Percentiles rank a stretch among this genome's conserved stretches.
phyloP scores from a whole-genome alignment of 139 green algal genomes.

The Asterochloris erici region DNA sequence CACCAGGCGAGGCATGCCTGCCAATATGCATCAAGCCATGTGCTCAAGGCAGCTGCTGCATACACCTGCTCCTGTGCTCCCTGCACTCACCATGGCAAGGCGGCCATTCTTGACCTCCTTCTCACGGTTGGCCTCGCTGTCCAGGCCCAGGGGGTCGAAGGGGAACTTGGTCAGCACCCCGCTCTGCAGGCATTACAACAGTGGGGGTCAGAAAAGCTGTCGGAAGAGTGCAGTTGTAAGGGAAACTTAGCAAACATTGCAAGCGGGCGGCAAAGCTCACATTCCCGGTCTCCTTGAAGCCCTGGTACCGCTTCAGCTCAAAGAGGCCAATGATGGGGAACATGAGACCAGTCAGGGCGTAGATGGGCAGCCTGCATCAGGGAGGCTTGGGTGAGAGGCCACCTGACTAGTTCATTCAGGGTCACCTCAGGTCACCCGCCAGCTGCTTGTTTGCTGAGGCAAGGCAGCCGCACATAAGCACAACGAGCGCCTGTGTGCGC shows the following conservation, averaged over 20 bases:
- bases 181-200: conserved; percentile 42
- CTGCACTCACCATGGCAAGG: conserved; percentile 77
- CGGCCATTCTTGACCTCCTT: conserved; percentile 98
- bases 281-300: conserved; percentile 68
- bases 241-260: background rate
- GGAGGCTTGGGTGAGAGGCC: too few species aligned
- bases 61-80: too few species aligned
- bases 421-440: too few species aligned
- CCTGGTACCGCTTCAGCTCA: conserved; percentile 85
- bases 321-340: conserved; percentile 73
- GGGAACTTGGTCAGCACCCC: conserved; percentile 84
- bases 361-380: conserved; percentile 51
- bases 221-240: background rate
- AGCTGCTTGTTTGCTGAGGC: too few species aligned
- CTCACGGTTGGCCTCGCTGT: conserved; percentile 61
- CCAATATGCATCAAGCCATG: too few species aligned
- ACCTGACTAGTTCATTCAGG: too few species aligned
- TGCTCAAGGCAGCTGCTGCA: too few species aligned
- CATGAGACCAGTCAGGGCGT: conserved; percentile 72
- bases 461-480: too few species aligned
- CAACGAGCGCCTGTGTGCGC: too few species aligned
- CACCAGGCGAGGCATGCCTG: too few species aligned
- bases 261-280: background rate
- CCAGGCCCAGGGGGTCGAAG: conserved; percentile 82
- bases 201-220: background rate